Evolutionary conservation across 2,329 filamentous ascomycete genomes (phyloP), one percentile per base, ranked within the genome.

Genomic region (Bipolaris zeicola): DNA sequence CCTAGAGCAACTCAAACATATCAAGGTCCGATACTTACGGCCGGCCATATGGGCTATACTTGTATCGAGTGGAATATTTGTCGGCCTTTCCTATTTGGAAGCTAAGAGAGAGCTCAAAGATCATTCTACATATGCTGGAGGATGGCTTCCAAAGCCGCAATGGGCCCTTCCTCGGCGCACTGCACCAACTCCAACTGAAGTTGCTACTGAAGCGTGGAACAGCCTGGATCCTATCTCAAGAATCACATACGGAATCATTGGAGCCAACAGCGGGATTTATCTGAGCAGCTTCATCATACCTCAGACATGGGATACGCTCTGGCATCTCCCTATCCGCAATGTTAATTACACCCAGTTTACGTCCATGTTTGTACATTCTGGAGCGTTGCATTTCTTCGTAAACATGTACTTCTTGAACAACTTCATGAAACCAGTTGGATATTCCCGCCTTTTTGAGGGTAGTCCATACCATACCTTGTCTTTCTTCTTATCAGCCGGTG

Each of bases 301-400:
- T 34, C 52, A 52, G 3, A 62, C 59, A 22, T 74, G 71, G 72
- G 43, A 62, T 5, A 20, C 41, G 10, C 33, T 75, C 10, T 74
- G 71, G 72, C 73, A 75, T 48, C 54, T 62, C 6, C 73, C 73
- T 2, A 67, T 61, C n/a, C 59, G 58, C 5, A 70, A 70, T 39
- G 58, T 63, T 43, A 71, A 71, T 22, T 71, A 67, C 48, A 70
- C 71, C 1, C 64, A 71, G 28, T 65, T 75, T 39, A 71, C 67
- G 2, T 69, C 67, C 3, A 68, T 61, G 38, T 73, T 70, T 43
- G 69, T 71, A 7, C 61, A 63, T 41, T 57, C 56, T 31, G 61
- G 61, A 20, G 56, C 51, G 14, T 43, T 63, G 36, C 61, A 63
- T 58, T 67, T 55, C 60, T 52, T 52, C 41, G 44, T 57, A 33